A percentile compares a stretch with the other conserved stretches of the same genome.
These are phyloP conservation scores for Penicillium verrucosum DNA, from an alignment of 2,329 filamentous ascomycete species.

Conservation along the genomic window DNA sequence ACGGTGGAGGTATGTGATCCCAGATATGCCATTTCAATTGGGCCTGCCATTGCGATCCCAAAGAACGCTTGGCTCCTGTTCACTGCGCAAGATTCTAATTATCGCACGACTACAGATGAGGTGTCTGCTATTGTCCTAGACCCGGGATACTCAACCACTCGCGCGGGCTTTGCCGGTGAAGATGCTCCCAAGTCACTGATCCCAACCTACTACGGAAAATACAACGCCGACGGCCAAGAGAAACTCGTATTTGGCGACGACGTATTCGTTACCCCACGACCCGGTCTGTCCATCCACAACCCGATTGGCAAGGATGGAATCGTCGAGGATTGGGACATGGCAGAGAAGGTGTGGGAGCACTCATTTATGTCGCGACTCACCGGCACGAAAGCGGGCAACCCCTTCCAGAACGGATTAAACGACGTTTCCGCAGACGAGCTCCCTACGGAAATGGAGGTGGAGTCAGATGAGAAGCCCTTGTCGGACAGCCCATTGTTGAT, in stretches of 20 bases:
- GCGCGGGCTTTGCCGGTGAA: constrained; percentile 96
- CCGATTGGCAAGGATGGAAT: constrained; percentile 86
- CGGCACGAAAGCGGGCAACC: constrained; percentile 65
- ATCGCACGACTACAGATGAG: constrained; percentile 64
- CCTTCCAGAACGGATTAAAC: constrained; percentile 75
- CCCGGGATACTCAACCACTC: constrained; percentile 83
- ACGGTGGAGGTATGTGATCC: constrained; percentile 46
- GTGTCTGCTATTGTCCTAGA: constrained; percentile 96
- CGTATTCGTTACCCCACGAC: constrained; percentile 72
- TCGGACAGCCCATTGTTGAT: constrained; percentile 87
- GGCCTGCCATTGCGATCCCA: neutral
- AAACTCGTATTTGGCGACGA: constrained; percentile 82
- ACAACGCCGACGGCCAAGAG: constrained; percentile 52
- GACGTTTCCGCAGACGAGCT: constrained; percentile 59
- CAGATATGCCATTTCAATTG: neutral
- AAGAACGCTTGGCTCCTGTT: neutral
- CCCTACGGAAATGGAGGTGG: constrained; percentile 61
- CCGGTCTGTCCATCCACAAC: constrained; percentile 79
- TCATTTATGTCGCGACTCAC: constrained; percentile 86
- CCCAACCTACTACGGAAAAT: constrained; percentile 80
- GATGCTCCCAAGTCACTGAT: constrained; percentile 92
- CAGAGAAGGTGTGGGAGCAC: constrained; percentile 86
- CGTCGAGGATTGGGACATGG: constrained; percentile 95
- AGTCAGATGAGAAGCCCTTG: constrained; percentile 68
- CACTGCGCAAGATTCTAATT: neutral